Base-by-base conservation (phyloP, 352 stramenopile species). In the Phytophthora pini region DNA sequence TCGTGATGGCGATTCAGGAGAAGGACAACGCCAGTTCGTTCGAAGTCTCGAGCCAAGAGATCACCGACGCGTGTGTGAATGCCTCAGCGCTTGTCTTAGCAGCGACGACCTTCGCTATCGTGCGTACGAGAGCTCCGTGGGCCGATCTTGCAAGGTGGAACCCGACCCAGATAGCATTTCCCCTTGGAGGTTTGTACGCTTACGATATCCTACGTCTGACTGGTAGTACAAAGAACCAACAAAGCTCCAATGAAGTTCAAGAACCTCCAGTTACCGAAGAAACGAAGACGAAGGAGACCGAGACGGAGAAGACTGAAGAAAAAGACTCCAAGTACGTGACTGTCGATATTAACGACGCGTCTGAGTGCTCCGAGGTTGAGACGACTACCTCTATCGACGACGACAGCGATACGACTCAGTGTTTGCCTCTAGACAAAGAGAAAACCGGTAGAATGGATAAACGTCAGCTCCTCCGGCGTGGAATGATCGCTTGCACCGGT, bases 1-100 rank as follows among this genome's bases (percentile, higher is more conserved):
- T 83, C 22, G 75, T 71, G n/a, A 47, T 74, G 36, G 69, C 70
- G 9, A 61, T 56, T 39, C 54, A 73, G 40, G 60, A 70, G 29
- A 56, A 41, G 29, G 52, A 52, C 15, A 57, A 38, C 17, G 39
- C 58, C 5, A 61, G 61, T 48, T 26, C 34, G 5, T 52, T 61
- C 47, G 24, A 65, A 38, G 43, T 76, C n/a, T 55, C 61, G 11
- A 49, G 15, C 6, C 36, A 41, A 7, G 44, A 75, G 31, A 39
- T 65, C 8, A 51, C 40, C 3, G 43, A 68, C 11, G 56, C 39
- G 0, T 72, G 55, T 44, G 41, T 51, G 6, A 60, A 61, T 4
- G 32, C 43, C 1, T 24, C 47, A 2, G 27, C 38, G 5, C 32
- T 61, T 1, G 13, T 61, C 1, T 8, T 56, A 3, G 36, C 45